Evolutionary conservation across 495 filamentous ascomycete species (phyloP).

Genomic region (Neurospora sp.): DNA sequence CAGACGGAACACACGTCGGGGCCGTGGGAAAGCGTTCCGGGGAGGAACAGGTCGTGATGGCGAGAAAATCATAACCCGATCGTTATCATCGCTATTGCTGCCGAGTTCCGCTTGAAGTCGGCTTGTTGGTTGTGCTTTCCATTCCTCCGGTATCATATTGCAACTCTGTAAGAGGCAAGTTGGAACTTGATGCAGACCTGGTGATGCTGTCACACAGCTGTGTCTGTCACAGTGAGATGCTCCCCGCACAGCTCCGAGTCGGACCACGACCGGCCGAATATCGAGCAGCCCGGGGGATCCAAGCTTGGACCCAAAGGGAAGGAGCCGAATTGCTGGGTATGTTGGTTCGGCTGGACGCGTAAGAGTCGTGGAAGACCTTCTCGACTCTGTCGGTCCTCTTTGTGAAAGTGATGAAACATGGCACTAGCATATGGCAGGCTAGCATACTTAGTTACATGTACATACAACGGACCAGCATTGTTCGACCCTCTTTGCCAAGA

Average conservation of each 20-base stretch:
- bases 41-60: neutral
- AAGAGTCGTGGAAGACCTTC: neutral
- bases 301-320: neutral
- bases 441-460: neutral
- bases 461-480: neutral
- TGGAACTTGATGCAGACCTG: neutral
- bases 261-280: neutral
- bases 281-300: neutral
- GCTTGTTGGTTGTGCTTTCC: neutral
- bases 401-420: neutral
- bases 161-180: neutral
- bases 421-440: neutral
- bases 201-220: neutral
- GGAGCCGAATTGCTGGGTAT: neutral
- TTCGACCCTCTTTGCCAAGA: neutral
- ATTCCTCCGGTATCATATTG: neutral
- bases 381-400: neutral
- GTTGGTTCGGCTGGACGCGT: neutral
- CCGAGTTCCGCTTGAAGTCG: neutral
- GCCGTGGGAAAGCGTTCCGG: neutral
- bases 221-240: neutral
- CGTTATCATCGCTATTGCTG: neutral
- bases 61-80: neutral
- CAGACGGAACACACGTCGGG: neutral
- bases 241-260: neutral